Evolutionary conservation across 306 rosid species (phyloP).

Genomic region (Rubus parviflorus): DNA sequence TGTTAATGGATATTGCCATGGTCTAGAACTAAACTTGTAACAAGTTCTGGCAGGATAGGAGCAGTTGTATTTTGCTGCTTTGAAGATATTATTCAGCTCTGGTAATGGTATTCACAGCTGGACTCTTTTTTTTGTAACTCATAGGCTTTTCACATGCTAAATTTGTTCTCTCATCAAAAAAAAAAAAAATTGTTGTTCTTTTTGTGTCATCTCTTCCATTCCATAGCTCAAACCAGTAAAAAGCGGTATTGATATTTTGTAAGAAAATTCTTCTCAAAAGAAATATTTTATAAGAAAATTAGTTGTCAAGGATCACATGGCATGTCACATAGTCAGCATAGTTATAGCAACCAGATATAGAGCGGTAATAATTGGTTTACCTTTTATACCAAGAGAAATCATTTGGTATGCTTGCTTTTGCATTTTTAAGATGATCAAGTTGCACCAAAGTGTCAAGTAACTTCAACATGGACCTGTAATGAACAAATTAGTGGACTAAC

Average conservation of each 20-base stretch:
- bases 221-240: too few species aligned
- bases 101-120: too few species aligned
- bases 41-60: too few species aligned
- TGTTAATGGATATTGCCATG: background rate
- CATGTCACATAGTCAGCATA: background rate
- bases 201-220: too few species aligned
- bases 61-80: too few species aligned
- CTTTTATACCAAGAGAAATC: slow-evolving; percentile 99
- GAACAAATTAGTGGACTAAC: slow-evolving; percentile 29
- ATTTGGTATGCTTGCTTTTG: slow-evolving; percentile 98
- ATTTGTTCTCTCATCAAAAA: too few species aligned
- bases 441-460: slow-evolving; percentile 93
- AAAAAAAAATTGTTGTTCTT: too few species aligned
- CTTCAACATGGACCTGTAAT: slow-evolving; percentile 91
- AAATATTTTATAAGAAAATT: background rate
- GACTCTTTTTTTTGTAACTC: too few species aligned
- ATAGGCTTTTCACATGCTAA: too few species aligned
- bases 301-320: background rate
- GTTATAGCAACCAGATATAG: background rate
- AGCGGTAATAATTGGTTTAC: slow-evolving; percentile 38
- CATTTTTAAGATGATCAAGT: slow-evolving; percentile 98
- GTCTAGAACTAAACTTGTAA: too few species aligned
- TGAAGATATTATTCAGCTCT: too few species aligned
- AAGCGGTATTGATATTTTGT: background rate
- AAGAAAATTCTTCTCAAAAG: background rate